Evolutionary conservation across 1,284 basidiomycete genomes (phyloP), one percentile per base, ranked within the genome.

Genomic region (Ganoderma meredithae): DNA sequence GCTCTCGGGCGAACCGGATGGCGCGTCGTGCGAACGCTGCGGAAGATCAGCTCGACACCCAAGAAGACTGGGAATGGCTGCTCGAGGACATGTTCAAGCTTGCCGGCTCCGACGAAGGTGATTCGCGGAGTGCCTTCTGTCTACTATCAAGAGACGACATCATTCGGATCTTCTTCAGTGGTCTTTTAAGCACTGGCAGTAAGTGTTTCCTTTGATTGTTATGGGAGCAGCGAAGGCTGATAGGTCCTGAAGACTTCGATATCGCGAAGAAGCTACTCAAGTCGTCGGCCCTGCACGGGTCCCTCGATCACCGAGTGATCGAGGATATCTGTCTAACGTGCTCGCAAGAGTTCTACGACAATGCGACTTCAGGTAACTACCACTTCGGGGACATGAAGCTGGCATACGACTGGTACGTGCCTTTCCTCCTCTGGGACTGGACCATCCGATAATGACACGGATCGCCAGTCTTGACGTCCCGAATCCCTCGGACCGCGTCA

Each of bases 361-460:
- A 97, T 73, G 93, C 97, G 4, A 91, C 86, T 71, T 93, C 91
- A 1, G 96, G 95, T 3, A 98, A 98, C 76, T 92, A 95, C 76
- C 93, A 95, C 73, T 87, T 89, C 60, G 96, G 96, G 6, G 95
- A 97, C 63, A 98, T 98, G 96, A 97, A 95, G 79, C 83, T 95
- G 49, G 96, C 96, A 1, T 96, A 96, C 79, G 95, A 97, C 68
- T 97, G 96, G 96, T 97, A 78, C 77, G 87, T 77, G 44, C 41
- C 49, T 12, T 63, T 52, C 66, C 68, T 59, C 12, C 44, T 70
- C 61, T 74, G 65, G 73, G 41, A 65, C 53, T 60, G 60, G 63
- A 58, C 44, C 39, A 10, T 49, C n/a, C 15, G n/a, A n/a, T n/a
- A 22, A 63, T 69, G 19, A 64, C 56, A 31, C 49, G 56, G 62